A percentile compares a stretch with the other conserved stretches of the same genome.
Conservation (phyloP, 768 basidiomycete genomes). For the Trametes cinnabarina region DNA sequence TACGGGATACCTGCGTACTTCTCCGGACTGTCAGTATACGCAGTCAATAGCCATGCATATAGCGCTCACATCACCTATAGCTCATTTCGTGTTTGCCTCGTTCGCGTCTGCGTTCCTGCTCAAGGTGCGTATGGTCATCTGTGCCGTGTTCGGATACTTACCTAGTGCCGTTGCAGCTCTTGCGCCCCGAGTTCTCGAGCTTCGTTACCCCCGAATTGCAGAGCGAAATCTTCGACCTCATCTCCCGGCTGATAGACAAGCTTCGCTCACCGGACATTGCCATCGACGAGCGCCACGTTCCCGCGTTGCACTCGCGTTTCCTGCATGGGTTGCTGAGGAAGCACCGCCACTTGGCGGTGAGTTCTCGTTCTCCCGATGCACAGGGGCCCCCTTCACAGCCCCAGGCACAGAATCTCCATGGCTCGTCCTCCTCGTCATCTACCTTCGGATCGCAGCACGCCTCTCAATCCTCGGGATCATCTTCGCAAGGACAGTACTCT, state of each 20-base stretch:
- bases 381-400: slow-evolving; percentile 17
- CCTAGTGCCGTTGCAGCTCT: slow-evolving; percentile 41
- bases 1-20: slow-evolving; percentile 73
- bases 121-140: slow-evolving; percentile 47
- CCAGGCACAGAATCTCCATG: slow-evolving; percentile 6
- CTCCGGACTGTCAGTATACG: slow-evolving; percentile 61
- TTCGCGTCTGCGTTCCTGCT: slow-evolving; percentile 84
- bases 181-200: slow-evolving; percentile 71
- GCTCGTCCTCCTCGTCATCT: background rate
- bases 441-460: background rate
- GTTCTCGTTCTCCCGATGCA: slow-evolving; percentile 38
- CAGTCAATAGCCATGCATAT: slow-evolving; percentile 21
- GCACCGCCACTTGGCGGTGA: slow-evolving; percentile 65
- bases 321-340: slow-evolving; percentile 67
- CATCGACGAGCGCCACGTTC: slow-evolving; percentile 80
- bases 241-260: slow-evolving; percentile 69
- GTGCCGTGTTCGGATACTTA: background rate
- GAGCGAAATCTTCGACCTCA: slow-evolving; percentile 67
- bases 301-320: slow-evolving; percentile 78
- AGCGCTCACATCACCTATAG: slow-evolving; percentile 21
- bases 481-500: background rate
- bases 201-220: slow-evolving; percentile 62
- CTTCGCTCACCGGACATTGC: slow-evolving; percentile 70
- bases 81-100: slow-evolving; percentile 74
- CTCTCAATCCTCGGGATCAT: background rate